A percentile compares a stretch with the other conserved stretches of the same genome.
phyloP scores from a whole-genome alignment of 2,329 filamentous ascomycete species.

The Nannizziopsis barbatae region DNA sequence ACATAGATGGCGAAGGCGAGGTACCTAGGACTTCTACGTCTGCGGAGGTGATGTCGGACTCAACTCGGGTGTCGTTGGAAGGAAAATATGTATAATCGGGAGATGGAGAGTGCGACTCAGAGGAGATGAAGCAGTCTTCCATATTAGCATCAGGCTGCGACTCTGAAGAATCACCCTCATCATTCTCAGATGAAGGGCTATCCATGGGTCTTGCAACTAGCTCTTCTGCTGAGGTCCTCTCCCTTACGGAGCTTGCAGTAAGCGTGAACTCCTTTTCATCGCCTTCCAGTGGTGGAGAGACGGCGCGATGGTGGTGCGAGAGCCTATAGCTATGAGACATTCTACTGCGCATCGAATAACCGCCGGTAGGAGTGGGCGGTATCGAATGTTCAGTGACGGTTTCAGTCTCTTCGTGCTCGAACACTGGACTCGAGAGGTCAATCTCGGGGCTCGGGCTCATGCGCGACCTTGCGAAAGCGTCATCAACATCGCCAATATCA shows the following conservation, averaged over 20 bases:
- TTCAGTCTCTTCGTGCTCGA: constrained; percentile 54
- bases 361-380: constrained; percentile 7
- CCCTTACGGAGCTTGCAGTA: constrained; percentile 73
- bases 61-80: constrained; percentile 10
- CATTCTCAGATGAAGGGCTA: neutral
- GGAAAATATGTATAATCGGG: constrained; percentile 11
- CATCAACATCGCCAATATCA: constrained; percentile 39
- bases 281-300: constrained; percentile 17
- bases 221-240: constrained; percentile 37
- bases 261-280: constrained; percentile 66
- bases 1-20: constrained; percentile 34
- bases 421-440: constrained; percentile 75
- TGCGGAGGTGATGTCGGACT: constrained; percentile 16
- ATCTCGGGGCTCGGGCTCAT: constrained; percentile 88
- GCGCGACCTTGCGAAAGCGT: constrained; percentile 51
- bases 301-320: constrained; percentile 47
- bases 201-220: constrained; percentile 2
- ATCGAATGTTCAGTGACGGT: constrained; percentile 16
- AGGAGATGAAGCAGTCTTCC: constrained; percentile 17
- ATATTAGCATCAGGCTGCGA: constrained; percentile 18
- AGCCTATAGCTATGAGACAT: constrained; percentile 45
- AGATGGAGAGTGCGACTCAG: constrained; percentile 17
- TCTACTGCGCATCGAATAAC: constrained; percentile 9
- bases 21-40: constrained; percentile 26
- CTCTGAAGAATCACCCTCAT: neutral